These are phyloP conservation scores for Colletotrichum abscissum DNA, from an alignment of 2,329 filamentous ascomycete genomes.

Conservation along the genomic window DNA sequence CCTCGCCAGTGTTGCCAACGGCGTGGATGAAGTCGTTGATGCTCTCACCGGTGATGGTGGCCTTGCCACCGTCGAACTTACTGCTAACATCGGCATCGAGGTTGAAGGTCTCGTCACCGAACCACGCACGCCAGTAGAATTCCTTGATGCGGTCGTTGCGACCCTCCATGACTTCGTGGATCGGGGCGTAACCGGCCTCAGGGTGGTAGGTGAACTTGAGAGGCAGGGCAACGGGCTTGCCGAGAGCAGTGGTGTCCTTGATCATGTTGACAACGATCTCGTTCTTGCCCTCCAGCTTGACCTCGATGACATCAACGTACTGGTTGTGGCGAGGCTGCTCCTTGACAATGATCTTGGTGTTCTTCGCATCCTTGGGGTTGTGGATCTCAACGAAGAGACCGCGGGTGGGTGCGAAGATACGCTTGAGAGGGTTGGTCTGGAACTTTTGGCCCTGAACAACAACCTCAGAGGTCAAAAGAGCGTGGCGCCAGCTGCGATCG, in stretches of 20 bases:
- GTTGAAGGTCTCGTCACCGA: constrained; percentile 85
- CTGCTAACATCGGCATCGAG: constrained; percentile 88
- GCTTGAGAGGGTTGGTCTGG: constrained; percentile 94
- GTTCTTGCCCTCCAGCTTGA: constrained; percentile 78
- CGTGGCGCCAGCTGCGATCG: constrained; percentile 92
- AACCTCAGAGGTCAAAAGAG: constrained; percentile 92
- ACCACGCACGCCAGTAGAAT: constrained; percentile 99
- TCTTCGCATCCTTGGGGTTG: constrained; percentile 82
- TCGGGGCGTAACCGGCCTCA: constrained; percentile 96
- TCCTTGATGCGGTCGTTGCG: constrained; percentile 99
- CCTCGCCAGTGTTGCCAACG: constrained; percentile 96
- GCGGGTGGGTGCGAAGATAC: constrained; percentile 86
- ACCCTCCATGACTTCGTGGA: constrained; percentile 93
- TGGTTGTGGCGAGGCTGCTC: constrained; percentile 90
- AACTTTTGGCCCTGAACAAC: constrained; percentile 96
- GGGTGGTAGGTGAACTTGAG: constrained; percentile 94
- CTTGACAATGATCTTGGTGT: constrained; percentile 87
- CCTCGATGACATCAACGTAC: constrained; percentile 88
- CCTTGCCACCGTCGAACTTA: constrained; percentile 88
- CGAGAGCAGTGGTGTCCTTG: constrained; percentile 90
- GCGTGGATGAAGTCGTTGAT: constrained; percentile 99
- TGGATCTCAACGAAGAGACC: constrained; percentile 91
- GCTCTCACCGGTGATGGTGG: constrained; percentile 88
- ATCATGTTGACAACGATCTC: constrained; percentile 91
- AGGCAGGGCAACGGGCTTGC: constrained; percentile 83